Percentiles rank a stretch among this genome's conserved stretches.
Conservation (phyloP, 345 rosid species). For the Eucalyptus curtisii region DNA sequence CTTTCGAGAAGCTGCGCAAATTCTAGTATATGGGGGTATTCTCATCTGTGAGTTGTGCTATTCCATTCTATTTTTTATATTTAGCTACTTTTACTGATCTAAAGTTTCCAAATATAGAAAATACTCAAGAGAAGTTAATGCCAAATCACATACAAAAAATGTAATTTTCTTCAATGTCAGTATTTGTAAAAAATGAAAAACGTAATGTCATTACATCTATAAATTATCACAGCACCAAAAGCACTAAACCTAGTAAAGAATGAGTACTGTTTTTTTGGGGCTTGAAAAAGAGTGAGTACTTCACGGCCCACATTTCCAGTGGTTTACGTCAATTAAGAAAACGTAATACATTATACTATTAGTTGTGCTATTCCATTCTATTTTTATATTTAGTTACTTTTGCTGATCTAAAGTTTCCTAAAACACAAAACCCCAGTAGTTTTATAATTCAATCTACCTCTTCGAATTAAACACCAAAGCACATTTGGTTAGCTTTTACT, state of each 20-base stretch:
- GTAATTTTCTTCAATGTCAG: not conserved
- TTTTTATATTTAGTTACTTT: too few relatives aligned
- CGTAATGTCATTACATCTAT: not conserved
- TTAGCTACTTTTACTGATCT: not conserved
- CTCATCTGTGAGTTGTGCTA: not conserved
- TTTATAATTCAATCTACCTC: not conserved
- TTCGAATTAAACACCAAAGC: not conserved
- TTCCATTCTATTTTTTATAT: not conserved
- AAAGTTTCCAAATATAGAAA: not conserved
- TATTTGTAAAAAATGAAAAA: not conserved
- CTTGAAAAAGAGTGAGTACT: not conserved
- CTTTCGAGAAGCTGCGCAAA: not conserved
- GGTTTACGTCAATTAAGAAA: not conserved
- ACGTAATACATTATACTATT: not conserved
- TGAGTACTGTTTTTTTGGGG: not conserved
- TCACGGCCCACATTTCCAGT: not conserved
- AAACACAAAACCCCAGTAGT: not conserved
- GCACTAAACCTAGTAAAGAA: not conserved
- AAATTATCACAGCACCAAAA: not conserved
- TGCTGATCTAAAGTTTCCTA: not conserved
- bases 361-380: not conserved
- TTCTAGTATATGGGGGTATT: not conserved
- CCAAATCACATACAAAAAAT: not conserved
- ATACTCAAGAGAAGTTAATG: not conserved
- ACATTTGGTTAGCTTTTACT: not conserved